Evolutionary conservation across 257 asterid species (phyloP), one percentile per base, ranked within the genome.

Genomic region (Paulownia fortunei): DNA sequence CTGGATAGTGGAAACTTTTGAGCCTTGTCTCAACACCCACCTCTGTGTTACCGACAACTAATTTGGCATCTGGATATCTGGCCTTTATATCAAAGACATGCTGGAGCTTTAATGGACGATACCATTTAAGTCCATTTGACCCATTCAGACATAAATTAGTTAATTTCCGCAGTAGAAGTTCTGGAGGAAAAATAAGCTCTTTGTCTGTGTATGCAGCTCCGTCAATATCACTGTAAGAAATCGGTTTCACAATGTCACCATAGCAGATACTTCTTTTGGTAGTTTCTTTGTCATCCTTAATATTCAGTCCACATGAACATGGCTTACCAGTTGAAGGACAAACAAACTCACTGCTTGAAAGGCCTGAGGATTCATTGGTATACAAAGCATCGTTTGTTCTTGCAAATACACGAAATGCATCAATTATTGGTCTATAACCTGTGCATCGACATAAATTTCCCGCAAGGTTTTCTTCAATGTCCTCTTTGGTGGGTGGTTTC

Each of bases 281-380:
- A 19, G 76, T 76, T 67, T 74, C 85, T 76, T 72, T 60, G 62
- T 80, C 84, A 52, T 79, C 82, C 72, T 71, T 83, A 6, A 26
- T 46, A 62, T 87, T 83, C 69, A 10, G 54, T 76, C 94, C 88
- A 61, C 99, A 95, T 41, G 98, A 93, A 81, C 99, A 95, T 41
- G 97, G 98, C 84, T 89, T 91, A 64, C 99, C 99, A 46, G 96
- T 95, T 72, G 98, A 93, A 76, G 98, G 99, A 83, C 99, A 95
- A 66, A 93, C 72, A 64, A 86, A 91, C 63, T 91, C 92, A 44
- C 88, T 76, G 80, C 62, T 79, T 6, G 59, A 58, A 54, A 76
- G 72, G 75, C 80, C 84, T 80, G 87, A 82, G 58, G 91, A 81
- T 78, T 79, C 86, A 66, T 72, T 81, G 52, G 90, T 83, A 84